Base-by-base conservation (phyloP, 345 rosid genomes). In the Nephelium lappaceum region DNA sequence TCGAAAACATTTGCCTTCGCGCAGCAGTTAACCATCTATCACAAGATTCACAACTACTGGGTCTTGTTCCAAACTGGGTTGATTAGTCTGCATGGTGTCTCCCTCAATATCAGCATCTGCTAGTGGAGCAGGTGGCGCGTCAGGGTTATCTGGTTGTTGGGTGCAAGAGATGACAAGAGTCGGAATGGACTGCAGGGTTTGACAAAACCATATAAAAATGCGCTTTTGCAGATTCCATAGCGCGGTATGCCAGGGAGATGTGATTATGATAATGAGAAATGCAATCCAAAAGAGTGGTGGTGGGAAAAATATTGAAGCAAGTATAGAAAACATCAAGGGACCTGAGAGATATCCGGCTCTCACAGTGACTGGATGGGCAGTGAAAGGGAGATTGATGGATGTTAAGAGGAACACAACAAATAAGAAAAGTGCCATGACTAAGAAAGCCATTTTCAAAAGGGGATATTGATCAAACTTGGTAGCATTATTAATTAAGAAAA, bases 301-400 rank as follows among this genome's bases (percentile, higher is more conserved):
- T 38, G 19, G 19, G 3, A 27, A 65, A 27, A 65, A 1, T 0
- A 12, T 1, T 31, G 68, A 31, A 9, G 68, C 68, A 9, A 27
- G 39, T 5, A 64, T 14, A 25, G 68, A 64, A 7, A 25, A 24
- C 0, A 16, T 9, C 68, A 64, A 64, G 15, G 68, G 68, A 12
- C 16, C 39, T 64, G 68, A 64, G 6, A 64, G 11, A 64, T 25
- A 23, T 10, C 39, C 39, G 1, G 68, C 25, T 25, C 25, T 11
- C 68, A 25, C 24, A 11, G 6, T 8, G 18, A 64, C 4, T 9
- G 68, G 68, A 14, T 64, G 39, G 16, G 41, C 38, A 25, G 24
- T 64, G 18, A 64, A 42, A 67, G 71, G 71, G 47, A 67, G 24
- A 39, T 67, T 67, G 14, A 67, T 67, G 51, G 51, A 41, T 3